A percentile compares a stretch with the other conserved stretches of the same genome.
Evolutionary conservation across 768 basidiomycete species (phyloP).

Genomic region (Russula foetens): DNA sequence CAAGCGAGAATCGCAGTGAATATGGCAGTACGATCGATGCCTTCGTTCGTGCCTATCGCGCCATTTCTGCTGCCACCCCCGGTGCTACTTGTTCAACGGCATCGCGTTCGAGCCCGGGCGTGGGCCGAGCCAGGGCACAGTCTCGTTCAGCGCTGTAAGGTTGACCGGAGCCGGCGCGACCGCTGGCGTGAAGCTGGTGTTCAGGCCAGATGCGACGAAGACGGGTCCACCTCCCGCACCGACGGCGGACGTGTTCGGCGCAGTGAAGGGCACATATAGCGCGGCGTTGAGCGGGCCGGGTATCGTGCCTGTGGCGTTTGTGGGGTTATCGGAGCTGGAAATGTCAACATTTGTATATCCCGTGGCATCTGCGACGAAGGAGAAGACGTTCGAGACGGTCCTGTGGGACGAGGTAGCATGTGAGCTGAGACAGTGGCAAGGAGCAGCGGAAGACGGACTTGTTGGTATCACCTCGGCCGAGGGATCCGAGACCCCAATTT

Average conservation of each 20-base stretch:
- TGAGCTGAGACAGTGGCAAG: neutral
- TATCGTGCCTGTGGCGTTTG: slow-evolving; percentile 35
- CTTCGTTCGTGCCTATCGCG: neutral
- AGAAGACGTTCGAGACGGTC: slow-evolving; percentile 42
- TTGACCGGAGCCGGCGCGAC: slow-evolving; percentile 30
- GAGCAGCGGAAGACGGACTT: slow-evolving; percentile 23
- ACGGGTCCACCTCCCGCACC: slow-evolving; percentile 39
- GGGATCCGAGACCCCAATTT: slow-evolving; percentile 55
- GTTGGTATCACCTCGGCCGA: slow-evolving; percentile 52
- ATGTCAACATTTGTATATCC: slow-evolving; percentile 36
- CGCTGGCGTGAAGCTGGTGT: slow-evolving; percentile 29
- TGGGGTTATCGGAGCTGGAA: slow-evolving; percentile 20
- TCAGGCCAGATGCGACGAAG: slow-evolving; percentile 29
- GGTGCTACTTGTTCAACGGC: neutral
- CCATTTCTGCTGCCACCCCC: neutral
- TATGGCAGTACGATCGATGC: neutral
- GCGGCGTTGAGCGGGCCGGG: slow-evolving; percentile 38
- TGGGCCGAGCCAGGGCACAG: slow-evolving; percentile 18
- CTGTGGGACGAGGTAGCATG: neutral
- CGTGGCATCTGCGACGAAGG: slow-evolving; percentile 39
- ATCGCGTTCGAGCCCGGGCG: neutral
- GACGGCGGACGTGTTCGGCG: slow-evolving; percentile 33
- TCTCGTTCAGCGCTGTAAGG: slow-evolving; percentile 27
- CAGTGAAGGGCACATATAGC: slow-evolving; percentile 36
- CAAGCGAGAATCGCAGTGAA: neutral